These are phyloP conservation scores for Capsicum rhomboideum DNA, from an alignment of 257 asterid genomes.

Conservation along the genomic window DNA sequence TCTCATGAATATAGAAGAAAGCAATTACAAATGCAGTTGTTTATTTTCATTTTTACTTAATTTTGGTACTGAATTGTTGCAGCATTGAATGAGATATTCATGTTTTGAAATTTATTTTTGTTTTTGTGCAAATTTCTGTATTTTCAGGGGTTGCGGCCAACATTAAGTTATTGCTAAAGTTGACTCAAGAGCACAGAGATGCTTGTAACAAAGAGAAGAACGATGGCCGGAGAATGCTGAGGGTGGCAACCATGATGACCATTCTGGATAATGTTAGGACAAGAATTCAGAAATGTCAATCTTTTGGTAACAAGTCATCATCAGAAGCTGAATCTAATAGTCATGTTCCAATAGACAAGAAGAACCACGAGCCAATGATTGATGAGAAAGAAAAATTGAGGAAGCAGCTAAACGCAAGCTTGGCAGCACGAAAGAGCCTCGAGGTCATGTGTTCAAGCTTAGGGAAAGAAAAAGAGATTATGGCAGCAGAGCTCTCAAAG, in stretches of 20 bases:
- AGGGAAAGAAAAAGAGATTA: constrained; percentile 74
- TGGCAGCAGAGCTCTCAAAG: constrained; percentile 49
- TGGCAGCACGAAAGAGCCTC: constrained; percentile 56
- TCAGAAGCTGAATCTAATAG: constrained; percentile 9
- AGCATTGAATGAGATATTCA: neutral
- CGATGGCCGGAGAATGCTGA: constrained; percentile 68
- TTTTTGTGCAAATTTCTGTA: neutral
- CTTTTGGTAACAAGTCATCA: constrained; percentile 39
- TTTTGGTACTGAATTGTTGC: neutral
- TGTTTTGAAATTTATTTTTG: neutral
- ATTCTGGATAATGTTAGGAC: constrained; percentile 56
- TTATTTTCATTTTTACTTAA: neutral
- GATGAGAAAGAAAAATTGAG: constrained; percentile 49
- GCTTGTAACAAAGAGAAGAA: constrained; percentile 48
- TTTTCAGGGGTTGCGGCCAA: constrained; percentile 65
- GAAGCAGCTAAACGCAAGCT: constrained; percentile 41
- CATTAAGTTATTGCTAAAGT: constrained; percentile 51
- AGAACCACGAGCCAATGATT: neutral
- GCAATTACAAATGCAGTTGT: neutral
- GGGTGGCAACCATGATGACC: constrained; percentile 91
- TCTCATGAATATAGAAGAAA: neutral
- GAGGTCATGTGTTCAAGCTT: constrained; percentile 66
- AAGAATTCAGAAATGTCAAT: constrained; percentile 61
- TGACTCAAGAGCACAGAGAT: constrained; percentile 68
- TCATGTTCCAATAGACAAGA: constrained; percentile 2